These are phyloP conservation scores for Lonicera japonica DNA, from an alignment of 129 eudicot genomes.

Conservation along the genomic window DNA sequence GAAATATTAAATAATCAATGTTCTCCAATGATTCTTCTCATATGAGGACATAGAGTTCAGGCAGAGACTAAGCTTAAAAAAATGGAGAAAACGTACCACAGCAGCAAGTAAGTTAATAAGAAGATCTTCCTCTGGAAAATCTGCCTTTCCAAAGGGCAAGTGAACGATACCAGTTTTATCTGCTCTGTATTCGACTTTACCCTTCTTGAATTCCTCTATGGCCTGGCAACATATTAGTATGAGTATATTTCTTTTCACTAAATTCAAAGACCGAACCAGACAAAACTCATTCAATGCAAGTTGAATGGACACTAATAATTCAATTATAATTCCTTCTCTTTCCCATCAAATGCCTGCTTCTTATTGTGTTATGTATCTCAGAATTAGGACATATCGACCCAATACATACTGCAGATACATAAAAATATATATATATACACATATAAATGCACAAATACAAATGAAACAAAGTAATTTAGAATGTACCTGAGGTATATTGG, in stretches of 20 bases:
- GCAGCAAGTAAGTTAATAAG: slow-evolving; percentile 65
- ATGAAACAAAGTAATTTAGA: neutral
- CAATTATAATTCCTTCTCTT: neutral
- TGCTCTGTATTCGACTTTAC: slow-evolving; percentile 88
- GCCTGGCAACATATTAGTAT: slow-evolving; percentile 43
- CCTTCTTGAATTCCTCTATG: slow-evolving; percentile 82
- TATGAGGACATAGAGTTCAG: no score
- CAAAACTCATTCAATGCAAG: neutral
- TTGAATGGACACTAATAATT: neutral
- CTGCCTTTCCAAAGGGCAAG: slow-evolving; percentile 78
- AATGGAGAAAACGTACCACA: slow-evolving; percentile 41
- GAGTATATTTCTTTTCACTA: neutral
- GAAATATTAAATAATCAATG: no score
- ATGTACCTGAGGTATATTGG: slow-evolving; percentile 73
- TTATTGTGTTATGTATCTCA: neutral
- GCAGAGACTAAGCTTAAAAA: no score
- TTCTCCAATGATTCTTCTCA: no score
- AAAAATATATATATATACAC: neutral
- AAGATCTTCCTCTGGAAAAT: slow-evolving; percentile 89
- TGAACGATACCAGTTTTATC: slow-evolving; percentile 97
- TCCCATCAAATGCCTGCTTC: neutral
- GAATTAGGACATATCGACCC: neutral
- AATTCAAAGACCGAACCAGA: neutral
- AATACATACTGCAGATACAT: no score
- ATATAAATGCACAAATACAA: neutral